Conservation (phyloP, 192 early-diverging fungal species). For the Coemansia erecta region DNA sequence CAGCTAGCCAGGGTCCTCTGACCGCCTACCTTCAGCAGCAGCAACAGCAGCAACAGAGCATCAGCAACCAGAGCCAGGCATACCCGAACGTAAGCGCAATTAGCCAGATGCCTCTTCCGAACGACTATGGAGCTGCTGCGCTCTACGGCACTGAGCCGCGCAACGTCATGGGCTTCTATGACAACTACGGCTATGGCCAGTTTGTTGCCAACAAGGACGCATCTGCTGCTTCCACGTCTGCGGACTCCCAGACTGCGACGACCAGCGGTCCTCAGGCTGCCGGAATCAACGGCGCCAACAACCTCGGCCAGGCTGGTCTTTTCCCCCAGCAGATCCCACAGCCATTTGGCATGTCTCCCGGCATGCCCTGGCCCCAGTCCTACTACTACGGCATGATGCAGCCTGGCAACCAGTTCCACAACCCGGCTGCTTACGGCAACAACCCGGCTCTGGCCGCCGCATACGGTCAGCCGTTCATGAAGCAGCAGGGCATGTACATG, state of each 20-base stretch:
- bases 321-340: slow-evolving; percentile 56
- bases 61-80: slow-evolving; percentile 8
- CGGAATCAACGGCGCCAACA: slow-evolving; percentile 54
- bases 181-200: slow-evolving; percentile 51
- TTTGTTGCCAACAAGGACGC: slow-evolving; percentile 48
- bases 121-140: slow-evolving; percentile 59
- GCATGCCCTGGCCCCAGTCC: slow-evolving; percentile 77
- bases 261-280: slow-evolving; percentile 59
- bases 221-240: slow-evolving; percentile 28
- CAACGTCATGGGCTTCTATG: slow-evolving; percentile 59
- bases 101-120: slow-evolving; percentile 54
- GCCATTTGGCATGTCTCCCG: slow-evolving; percentile 58
- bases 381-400: slow-evolving; percentile 70
- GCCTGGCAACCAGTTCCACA: slow-evolving; percentile 77
- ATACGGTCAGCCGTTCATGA: slow-evolving; percentile 89
- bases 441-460: slow-evolving; percentile 59
- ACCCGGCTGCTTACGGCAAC: slow-evolving; percentile 66
- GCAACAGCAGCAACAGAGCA: slow-evolving; percentile 48
- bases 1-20: slow-evolving; percentile 27
- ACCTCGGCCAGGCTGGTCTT: slow-evolving; percentile 43
- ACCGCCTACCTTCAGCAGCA: slow-evolving; percentile 54
- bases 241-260: slow-evolving; percentile 49
- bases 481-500: slow-evolving; percentile 89
- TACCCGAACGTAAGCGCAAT: slow-evolving; percentile 31
- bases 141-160: slow-evolving; percentile 67